Evolutionary conservation across 2,329 filamentous ascomycete species (phyloP), one percentile per base, ranked within the genome.

Genomic region (Ceratocystis ficicola): DNA sequence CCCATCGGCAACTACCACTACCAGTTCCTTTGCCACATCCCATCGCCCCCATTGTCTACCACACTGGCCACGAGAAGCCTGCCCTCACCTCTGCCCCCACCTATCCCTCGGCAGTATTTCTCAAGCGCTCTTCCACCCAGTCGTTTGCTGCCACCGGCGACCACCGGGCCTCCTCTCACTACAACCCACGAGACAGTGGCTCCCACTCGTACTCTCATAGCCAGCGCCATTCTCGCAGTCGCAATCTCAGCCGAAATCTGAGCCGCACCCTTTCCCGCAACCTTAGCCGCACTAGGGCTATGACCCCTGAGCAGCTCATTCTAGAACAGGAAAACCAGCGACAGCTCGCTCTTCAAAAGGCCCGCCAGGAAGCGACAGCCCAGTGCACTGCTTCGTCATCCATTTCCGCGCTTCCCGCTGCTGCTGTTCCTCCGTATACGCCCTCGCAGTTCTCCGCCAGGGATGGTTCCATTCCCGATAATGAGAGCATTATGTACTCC

Each of bases 261-360:
- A 59, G 55, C 28, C 55, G 55, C 3, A 59, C 25, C 41, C 28
- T 62, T 20, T 62, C 60, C 32, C 60, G 60, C 36, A 44, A 44
- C n/a, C 46, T 64, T 30, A 50, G 44, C 61, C 61, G 61, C 22
- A 63, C 20, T 17, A 64, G 63, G 52, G 25, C 48, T 20, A 22
- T 57, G 7, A 61, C 36, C 22, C 50, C 62, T 2, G 50, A 67
- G 44, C 25, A 57, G 17, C 44, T 63, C 8, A 22, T 50, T 17
- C 22, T 50, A 12, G 62, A 67, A 44, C 36, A 64, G 30, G 65
- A 67, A 48, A 46, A 28, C n/a, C 65, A 64, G 44, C 65, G 65
- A 12, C 48, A 64, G 17, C 17, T 67, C 22, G 65, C 62, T 22
- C 52, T 67, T 28, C 62, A 67, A 57, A 57, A 60, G 32, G 65